Evolutionary conservation across 345 rosid genomes (phyloP).

Genomic region (Eucalyptus curtisii): DNA sequence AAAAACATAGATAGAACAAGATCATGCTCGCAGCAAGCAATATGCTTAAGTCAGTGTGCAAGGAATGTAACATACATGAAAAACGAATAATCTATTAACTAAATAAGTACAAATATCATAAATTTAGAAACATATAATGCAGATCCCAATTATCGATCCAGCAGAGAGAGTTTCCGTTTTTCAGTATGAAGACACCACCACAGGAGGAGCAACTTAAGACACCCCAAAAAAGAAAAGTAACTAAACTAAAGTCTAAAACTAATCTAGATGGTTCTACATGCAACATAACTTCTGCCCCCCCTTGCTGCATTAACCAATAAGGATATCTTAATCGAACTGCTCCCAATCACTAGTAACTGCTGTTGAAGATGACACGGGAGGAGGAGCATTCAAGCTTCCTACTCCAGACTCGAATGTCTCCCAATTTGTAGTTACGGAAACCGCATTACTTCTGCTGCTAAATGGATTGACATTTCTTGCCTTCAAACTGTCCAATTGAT

Average conservation of each 20-base stretch:
- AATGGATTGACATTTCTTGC: conserved; percentile 51
- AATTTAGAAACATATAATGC: background rate
- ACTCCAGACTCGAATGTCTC: conserved; percentile 60
- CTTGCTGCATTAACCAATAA: background rate
- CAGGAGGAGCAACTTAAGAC: background rate
- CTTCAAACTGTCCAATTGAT: conserved; percentile 55
- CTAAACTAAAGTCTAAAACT: background rate
- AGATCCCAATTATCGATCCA: background rate
- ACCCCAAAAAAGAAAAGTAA: background rate
- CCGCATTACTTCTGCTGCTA: conserved; percentile 23
- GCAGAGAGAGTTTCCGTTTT: background rate
- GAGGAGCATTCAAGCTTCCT: conserved; percentile 67
- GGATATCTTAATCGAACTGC: conserved; percentile 40
- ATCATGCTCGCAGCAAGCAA: background rate
- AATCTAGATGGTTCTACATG: background rate
- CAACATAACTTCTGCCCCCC: background rate
- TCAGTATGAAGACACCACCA: background rate
- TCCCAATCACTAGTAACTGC: conserved; percentile 57
- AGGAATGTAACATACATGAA: background rate
- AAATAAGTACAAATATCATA: background rate
- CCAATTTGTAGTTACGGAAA: conserved; percentile 61
- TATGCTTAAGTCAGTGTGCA: background rate
- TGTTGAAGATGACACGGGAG: conserved; percentile 32
- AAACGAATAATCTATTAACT: background rate
- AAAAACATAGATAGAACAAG: background rate